Evolutionary conservation across 352 stramenopile genomes (phyloP), one percentile per base, ranked within the genome.

Genomic region (Globisporangium radiosum): DNA sequence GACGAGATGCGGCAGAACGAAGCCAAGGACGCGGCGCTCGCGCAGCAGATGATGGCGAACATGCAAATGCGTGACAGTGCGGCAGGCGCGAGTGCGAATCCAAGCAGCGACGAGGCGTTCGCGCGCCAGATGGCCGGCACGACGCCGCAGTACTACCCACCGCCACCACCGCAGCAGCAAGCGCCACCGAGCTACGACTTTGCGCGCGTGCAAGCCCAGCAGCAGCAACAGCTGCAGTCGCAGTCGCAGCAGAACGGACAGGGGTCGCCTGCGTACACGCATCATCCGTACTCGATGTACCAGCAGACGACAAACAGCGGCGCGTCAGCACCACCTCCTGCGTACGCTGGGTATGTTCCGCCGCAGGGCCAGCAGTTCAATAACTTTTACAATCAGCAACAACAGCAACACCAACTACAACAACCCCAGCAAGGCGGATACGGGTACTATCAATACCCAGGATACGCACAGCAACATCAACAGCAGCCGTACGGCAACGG

Each of bases 41-140:
- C 80, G 0, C 73, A 84, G 57, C 78, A 86, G 56, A 89, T 89
- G 79, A 83, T 87, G 79, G 72, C 68, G n/a, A 76, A 85, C 57
- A 73, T 87, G 74, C 75, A 71, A 37, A 48, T 89, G 14, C 62
- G 66, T 1, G 62, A 73, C 51, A 55, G 39, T 40, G 39, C 14
- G 1, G 33, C 7, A n/a, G 55, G 40, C 25, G 45, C 47, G n/a
- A 58, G 38, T 57, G 44, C 57, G 59, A 45, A 6, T 47, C 43
- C 48, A 66, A 63, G 39, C 17, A 78, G 59, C 33, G 79, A 89
- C 65, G 76, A 85, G 65, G 76, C 68, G n/a, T 62, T 85, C n/a
- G 79, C 76, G 47, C 59, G 76, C 0, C 76, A 83, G 53, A 59
- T 87, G 57, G 76, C 76, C 7, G 79, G 71, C 25, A 70, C 54